These are phyloP conservation scores for Auricularia cornea DNA, from an alignment of 768 basidiomycete genomes.

Conservation along the genomic window DNA sequence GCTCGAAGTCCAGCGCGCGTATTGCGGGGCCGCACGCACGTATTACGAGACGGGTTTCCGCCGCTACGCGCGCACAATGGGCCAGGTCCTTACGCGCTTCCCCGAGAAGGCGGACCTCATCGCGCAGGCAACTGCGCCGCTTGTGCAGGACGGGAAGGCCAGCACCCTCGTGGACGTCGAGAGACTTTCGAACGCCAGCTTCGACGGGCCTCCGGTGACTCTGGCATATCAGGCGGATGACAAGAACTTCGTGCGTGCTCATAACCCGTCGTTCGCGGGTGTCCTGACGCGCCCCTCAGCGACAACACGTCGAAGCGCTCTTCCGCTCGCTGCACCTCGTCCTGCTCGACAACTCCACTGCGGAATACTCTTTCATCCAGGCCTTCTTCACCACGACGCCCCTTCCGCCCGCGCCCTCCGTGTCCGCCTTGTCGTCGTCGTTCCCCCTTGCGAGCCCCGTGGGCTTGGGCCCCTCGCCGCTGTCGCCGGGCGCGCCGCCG, in stretches of 20 bases:
- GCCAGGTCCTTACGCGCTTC: slow-evolving; percentile 58
- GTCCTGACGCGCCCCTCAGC: slow-evolving; percentile 34
- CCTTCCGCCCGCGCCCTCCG: slow-evolving; percentile 23
- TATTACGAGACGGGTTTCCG: slow-evolving; percentile 97
- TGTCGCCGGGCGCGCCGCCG: not conserved
- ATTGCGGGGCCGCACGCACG: slow-evolving; percentile 70
- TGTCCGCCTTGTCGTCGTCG: slow-evolving; percentile 29
- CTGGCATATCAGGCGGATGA: slow-evolving; percentile 87
- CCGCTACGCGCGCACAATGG: slow-evolving; percentile 76
- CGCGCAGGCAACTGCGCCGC: slow-evolving; percentile 23
- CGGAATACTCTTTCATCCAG: slow-evolving; percentile 83
- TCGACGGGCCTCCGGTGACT: slow-evolving; percentile 75
- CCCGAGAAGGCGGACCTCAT: slow-evolving; percentile 65
- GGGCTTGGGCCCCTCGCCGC: not conserved
- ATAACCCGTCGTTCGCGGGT: not conserved
- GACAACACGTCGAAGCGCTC: slow-evolving; percentile 75
- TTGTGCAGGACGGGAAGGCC: slow-evolving; percentile 29
- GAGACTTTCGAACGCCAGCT: slow-evolving; percentile 56
- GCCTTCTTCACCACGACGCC: slow-evolving; percentile 60
- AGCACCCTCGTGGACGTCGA: slow-evolving; percentile 35
- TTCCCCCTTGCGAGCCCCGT: slow-evolving; percentile 8
- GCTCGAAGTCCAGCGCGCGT: slow-evolving; percentile 79
- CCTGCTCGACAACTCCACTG: slow-evolving; percentile 88
- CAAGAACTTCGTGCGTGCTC: slow-evolving; percentile 67
- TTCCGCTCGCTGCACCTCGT: slow-evolving; percentile 82